A percentile compares a stretch with the other conserved stretches of the same genome.
Conservation (phyloP, 169 alveolate species). For the Plasmodium gaboni region DNA sequence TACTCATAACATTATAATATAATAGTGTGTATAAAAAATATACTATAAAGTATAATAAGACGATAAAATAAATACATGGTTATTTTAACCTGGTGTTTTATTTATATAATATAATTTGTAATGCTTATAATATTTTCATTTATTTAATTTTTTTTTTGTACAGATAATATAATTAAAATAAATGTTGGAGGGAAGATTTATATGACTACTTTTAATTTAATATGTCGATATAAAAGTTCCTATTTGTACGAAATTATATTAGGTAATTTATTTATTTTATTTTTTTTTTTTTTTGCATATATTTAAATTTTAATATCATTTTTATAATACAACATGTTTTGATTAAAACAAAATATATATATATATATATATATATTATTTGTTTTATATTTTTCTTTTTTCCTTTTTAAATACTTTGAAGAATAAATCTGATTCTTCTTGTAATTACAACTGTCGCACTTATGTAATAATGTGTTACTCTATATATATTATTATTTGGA, state of each 20-base stretch:
- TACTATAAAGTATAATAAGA: no score
- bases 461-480: no score
- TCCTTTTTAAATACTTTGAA: conserved; percentile 23
- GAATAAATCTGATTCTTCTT: conserved; percentile 6
- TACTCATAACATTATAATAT: no score
- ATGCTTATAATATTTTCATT: no score
- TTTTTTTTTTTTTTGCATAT: no score
- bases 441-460: conserved; percentile 4
- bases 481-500: no score
- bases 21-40: no score
- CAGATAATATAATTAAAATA: conserved; percentile 56
- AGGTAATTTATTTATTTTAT: not conserved
- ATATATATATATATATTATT: not conserved
- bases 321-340: not conserved
- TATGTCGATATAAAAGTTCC: conserved; percentile 58
- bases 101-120: no score
- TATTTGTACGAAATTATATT: conserved; percentile 40
- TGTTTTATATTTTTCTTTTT: no score
- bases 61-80: no score
- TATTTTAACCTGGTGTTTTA: no score
- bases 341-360: not conserved
- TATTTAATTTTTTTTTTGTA: not conserved
- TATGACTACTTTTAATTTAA: conserved; percentile 60
- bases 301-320: not conserved
- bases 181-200: conserved; percentile 69